A percentile compares a stretch with the other conserved stretches of the same genome.
Evolutionary conservation across 805 yeast genomes (phyloP).

Genomic region (Lipomyces starkeyi): DNA sequence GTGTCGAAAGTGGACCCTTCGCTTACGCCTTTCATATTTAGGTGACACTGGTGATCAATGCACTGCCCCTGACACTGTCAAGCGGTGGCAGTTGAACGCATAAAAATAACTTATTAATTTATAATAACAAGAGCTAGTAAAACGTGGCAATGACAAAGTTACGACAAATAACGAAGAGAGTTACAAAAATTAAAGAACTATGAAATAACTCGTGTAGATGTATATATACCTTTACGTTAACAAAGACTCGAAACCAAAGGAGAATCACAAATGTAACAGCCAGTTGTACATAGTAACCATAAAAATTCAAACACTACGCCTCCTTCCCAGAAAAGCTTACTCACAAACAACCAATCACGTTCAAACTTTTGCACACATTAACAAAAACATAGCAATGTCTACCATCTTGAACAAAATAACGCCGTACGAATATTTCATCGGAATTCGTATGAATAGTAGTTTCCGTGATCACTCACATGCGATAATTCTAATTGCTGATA

Average conservation of each 20-base stretch:
- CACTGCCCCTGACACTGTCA: too few species aligned
- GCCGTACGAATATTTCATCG: conserved; percentile 23
- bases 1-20: neutral
- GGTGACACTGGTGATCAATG: neutral
- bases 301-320: neutral
- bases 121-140: too few species aligned
- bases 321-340: neutral
- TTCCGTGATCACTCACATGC: conserved; percentile 32
- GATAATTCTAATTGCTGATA: conserved; percentile 75
- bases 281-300: neutral
- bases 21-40: neutral
- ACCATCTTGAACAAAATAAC: neutral
- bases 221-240: neutral
- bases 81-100: too few species aligned
- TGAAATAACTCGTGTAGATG: neutral
- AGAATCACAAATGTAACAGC: neutral
- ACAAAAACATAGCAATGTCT: neutral
- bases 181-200: too few species aligned
- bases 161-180: neutral
- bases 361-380: neutral
- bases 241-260: neutral
- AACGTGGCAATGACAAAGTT: too few species aligned
- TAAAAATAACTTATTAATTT: too few species aligned
- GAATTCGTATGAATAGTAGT: conserved; percentile 34
- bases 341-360: neutral